Conservation (phyloP, 108 stramenopile genomes). For the Aurantiochytrium sp. region DNA sequence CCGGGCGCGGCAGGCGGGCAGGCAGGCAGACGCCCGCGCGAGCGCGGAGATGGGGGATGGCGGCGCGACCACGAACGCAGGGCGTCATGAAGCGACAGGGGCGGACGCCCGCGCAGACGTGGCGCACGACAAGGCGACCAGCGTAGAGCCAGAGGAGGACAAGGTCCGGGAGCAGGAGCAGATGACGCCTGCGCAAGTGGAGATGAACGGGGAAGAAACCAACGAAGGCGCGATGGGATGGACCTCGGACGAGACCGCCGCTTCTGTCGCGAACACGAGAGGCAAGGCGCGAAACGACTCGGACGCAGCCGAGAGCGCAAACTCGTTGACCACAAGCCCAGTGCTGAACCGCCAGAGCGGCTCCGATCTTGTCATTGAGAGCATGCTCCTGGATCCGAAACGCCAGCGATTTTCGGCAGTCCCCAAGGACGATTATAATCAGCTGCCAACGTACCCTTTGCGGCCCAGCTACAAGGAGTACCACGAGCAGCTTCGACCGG, state of each 20-base stretch:
- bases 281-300: too few species aligned
- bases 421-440: not conserved
- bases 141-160: not conserved
- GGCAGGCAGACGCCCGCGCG: too few species aligned
- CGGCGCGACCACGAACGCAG: too few species aligned
- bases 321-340: not conserved
- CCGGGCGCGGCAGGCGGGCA: too few species aligned
- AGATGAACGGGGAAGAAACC: too few species aligned
- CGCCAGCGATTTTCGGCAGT: not conserved
- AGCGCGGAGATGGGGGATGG: too few species aligned
- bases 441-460: conserved; percentile 5
- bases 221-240: too few species aligned
- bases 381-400: not conserved
- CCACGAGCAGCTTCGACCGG: not conserved
- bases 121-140: not conserved
- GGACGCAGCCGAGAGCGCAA: not conserved
- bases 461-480: conserved; percentile 3
- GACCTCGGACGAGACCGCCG: too few species aligned
- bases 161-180: not conserved
- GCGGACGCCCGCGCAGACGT: too few species aligned
- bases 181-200: too few species aligned
- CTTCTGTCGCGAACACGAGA: too few species aligned
- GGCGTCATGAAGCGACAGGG: too few species aligned
- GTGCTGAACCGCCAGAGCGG: not conserved
- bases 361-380: not conserved